Evolutionary conservation across 164 flowering plant species (phyloP).

Genomic region (Annona squamosa): DNA sequence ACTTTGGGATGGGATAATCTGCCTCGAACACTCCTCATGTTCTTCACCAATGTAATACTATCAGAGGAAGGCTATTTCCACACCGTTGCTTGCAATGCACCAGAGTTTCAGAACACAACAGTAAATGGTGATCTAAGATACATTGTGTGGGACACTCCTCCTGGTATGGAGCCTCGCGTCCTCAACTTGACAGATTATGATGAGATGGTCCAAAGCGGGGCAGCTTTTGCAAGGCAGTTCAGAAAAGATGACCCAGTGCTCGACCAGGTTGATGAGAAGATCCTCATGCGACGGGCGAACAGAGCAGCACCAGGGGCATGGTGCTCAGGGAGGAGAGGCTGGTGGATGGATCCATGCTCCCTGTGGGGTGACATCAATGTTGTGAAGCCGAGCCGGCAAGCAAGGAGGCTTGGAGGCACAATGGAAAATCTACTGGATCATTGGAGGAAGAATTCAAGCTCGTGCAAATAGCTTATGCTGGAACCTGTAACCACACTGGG

Average conservation of each 20-base stretch:
- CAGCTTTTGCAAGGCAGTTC: constrained; percentile 85
- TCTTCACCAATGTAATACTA: constrained; percentile 61
- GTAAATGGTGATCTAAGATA: constrained; percentile 76
- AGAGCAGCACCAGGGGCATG: constrained; percentile 70
- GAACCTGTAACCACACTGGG: neutral
- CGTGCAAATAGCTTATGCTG: constrained; percentile 28
- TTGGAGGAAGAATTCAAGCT: constrained; percentile 30
- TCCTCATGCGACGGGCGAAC: constrained; percentile 49
- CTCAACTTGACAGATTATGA: constrained; percentile 52
- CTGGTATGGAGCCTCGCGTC: constrained; percentile 78
- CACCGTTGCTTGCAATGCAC: constrained; percentile 78
- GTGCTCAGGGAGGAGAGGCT: constrained; percentile 55
- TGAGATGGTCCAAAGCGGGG: constrained; percentile 70
- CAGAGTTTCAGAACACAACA: constrained; percentile 66
- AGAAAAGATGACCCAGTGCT: constrained; percentile 56
- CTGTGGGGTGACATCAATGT: constrained; percentile 75
- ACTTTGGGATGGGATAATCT: constrained; percentile 91
- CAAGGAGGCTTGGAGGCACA: constrained; percentile 40
- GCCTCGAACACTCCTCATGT: constrained; percentile 85
- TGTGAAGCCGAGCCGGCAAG: constrained; percentile 59
- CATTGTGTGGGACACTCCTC: constrained; percentile 88
- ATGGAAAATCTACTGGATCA: constrained; percentile 42
- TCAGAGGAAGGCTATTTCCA: constrained; percentile 90
- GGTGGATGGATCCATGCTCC: constrained; percentile 76
- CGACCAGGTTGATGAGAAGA: constrained; percentile 54